Evolutionary conservation across 2,329 filamentous ascomycete species (phyloP).

Genomic region (Fusarium domesticum): DNA sequence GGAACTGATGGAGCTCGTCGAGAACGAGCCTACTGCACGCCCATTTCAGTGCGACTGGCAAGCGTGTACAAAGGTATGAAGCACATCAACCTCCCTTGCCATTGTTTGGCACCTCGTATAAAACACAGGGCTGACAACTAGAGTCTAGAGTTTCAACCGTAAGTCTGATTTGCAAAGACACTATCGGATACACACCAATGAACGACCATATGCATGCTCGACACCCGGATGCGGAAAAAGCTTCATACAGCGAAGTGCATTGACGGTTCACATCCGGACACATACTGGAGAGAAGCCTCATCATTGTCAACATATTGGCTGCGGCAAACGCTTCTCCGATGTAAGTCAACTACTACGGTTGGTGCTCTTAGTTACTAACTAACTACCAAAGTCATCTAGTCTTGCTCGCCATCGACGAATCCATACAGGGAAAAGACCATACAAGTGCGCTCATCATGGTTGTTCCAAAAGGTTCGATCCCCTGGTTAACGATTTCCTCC

Average conservation of each 20-base stretch:
- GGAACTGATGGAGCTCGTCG: constrained; percentile 64
- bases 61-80: constrained; percentile 55
- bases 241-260: constrained; percentile 67
- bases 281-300: constrained; percentile 72
- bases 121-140: constrained; percentile 10
- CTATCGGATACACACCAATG: constrained; percentile 69
- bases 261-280: constrained; percentile 68
- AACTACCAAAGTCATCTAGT: constrained; percentile 54
- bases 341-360: constrained; percentile 42
- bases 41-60: constrained; percentile 65
- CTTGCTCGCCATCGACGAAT: constrained; percentile 63
- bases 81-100: constrained; percentile 20
- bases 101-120: neutral
- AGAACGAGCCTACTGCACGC: constrained; percentile 60
- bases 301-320: constrained; percentile 62
- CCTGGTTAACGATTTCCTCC: neutral
- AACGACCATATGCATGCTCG: constrained; percentile 62
- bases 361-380: constrained; percentile 7
- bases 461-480: constrained; percentile 56
- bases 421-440: constrained; percentile 65
- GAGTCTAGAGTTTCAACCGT: constrained; percentile 63
- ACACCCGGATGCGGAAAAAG: constrained; percentile 63
- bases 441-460: constrained; percentile 59
- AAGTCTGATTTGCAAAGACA: constrained; percentile 70
- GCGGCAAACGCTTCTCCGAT: constrained; percentile 68